Base-by-base conservation (phyloP, 495 filamentous ascomycete species). In the Platismatia glauca region DNA sequence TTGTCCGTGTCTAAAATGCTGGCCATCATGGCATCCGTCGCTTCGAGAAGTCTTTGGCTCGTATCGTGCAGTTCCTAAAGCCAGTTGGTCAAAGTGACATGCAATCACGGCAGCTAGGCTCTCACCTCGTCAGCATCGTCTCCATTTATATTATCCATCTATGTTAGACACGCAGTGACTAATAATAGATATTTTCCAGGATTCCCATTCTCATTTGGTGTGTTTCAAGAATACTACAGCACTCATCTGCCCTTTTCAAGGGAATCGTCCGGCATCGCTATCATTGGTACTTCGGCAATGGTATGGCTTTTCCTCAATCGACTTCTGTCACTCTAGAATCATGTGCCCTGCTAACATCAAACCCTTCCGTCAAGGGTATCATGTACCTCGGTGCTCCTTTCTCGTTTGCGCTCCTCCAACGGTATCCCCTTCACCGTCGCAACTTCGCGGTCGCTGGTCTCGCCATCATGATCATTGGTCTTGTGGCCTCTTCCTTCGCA, bases 161-260 rank as follows among this genome's bases (percentile, higher is more conserved):
- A 44, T n/a, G 29, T 31, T 16, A 9, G 3, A 55, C 12, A 43
- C 39, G 31, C 22, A 34, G 34, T 12, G 15, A 22, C 15, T 38
- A 33, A 59, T 53, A 46, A 15, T 43, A 27, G 24, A 60, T 29
- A 24, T 44, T 22, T 35, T 8, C 35, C 58, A 86, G 84, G 86
- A 37, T 88, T 88, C 69, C 78, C 84, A 4, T 84, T 82, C 64
- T 78, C 82, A 0, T 89, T 80, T 61, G 84, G 84, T 38, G 70
- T 86, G 15, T 85, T 86, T 55, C 81, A 85, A 64, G 75, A 78
- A 29, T 84, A 85, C 67, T 86, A 83, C 63, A 71, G 62, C 46
- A 75, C 72, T 18, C 75, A 81, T 67, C 61, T 71, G 68, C 78
- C 74, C 63, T 86, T 76, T 61, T 69, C 75, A 13, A 43, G 58